Evolutionary conservation across 2,329 filamentous ascomycete species (phyloP), one percentile per base, ranked within the genome.

Genomic region (Diaporthe sp.): DNA sequence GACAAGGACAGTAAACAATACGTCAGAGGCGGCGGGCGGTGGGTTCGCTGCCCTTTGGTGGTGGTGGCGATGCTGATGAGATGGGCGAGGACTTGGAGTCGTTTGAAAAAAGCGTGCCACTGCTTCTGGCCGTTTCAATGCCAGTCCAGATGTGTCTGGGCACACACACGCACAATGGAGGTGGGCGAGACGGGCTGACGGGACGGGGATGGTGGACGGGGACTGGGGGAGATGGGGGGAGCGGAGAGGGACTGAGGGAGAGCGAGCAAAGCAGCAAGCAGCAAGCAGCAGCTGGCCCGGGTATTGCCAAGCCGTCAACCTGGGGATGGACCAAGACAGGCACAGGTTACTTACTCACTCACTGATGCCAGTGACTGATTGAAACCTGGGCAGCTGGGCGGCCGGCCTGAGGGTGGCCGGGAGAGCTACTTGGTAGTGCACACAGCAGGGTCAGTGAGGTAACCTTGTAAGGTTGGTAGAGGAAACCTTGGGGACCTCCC

Each of bases 11-110:
- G 64, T 35, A 60, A 60, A 71, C 54, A 73, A 64, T 72, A 67
- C 69, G 60, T 58, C 69, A 54, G 35, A 67, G 64, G 64, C 45
- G 52, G 47, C 45, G 42, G 42, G 47, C 17, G 69, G 42, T 30
- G 45, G 68, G 6, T 60, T 47, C 42, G 52, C 69, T 60, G 47
- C 58, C 38, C 45, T 19, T 61, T 30, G 50, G 58, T 57, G 45
- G 33, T 50, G 54, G 38, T 75, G 73, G 55, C 33, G 74, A 73
- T 75, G 71, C 57, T 75, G 69, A 61, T 60, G 72, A 58, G 57
- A 73, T 47, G 50, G 72, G 45, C 25, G 55, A 3, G 33, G 40
- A 22, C 25, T 30, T 42, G 45, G 55, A 60, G 57, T 60, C 25
- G 57, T 71, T 71, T 71, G 69, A 40, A 61, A 40, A 61, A 52